These are phyloP conservation scores for Fusarium stilboides DNA, from an alignment of 2,329 filamentous ascomycete species.

Conservation along the genomic window DNA sequence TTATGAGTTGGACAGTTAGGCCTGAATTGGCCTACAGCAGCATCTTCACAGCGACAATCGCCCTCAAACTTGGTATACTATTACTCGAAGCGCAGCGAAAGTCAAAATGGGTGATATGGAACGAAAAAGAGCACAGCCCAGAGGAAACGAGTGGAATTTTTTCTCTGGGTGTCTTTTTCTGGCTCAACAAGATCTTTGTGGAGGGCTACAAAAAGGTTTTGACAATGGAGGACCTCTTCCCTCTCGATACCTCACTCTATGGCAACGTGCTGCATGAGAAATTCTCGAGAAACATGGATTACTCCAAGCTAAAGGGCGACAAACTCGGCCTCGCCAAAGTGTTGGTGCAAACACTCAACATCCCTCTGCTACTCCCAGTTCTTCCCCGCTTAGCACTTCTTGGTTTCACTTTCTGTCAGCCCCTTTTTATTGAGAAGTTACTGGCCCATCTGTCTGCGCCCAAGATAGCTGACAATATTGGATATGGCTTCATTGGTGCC, in stretches of 20 bases:
- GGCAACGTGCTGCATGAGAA: conserved; percentile 39
- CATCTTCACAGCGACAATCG: conserved; percentile 55
- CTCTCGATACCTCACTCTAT: conserved; percentile 51
- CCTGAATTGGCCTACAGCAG: conserved; percentile 41
- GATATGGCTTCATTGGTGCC: conserved; percentile 61
- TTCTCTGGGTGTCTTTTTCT: conserved; percentile 53
- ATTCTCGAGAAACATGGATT: conserved; percentile 46
- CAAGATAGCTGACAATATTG: conserved; percentile 45
- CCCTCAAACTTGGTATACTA: conserved; percentile 54
- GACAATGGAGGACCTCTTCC: conserved; percentile 53
- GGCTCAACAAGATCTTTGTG: conserved; percentile 55
- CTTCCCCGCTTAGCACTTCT: conserved; percentile 56
- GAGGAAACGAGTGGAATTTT: conserved; percentile 55
- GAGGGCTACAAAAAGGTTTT: conserved; percentile 55
- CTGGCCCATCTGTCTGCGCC: conserved; percentile 54
- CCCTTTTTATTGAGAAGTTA: conserved; percentile 59
- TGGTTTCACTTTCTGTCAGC: conserved; percentile 60
- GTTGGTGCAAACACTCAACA: conserved; percentile 50
- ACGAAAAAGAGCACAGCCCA: conserved; percentile 56
- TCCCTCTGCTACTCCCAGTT: conserved; percentile 54
- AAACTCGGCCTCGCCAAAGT: conserved; percentile 51
- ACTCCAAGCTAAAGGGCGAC: conserved; percentile 33
- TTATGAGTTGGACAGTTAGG: conserved; percentile 50
- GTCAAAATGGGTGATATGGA: conserved; percentile 56
- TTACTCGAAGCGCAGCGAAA: conserved; percentile 59